Percentiles rank a stretch among this genome's conserved stretches.
phyloP scores from a whole-genome alignment of 176 grass and related monocot species.

The Melocanna baccifera region DNA sequence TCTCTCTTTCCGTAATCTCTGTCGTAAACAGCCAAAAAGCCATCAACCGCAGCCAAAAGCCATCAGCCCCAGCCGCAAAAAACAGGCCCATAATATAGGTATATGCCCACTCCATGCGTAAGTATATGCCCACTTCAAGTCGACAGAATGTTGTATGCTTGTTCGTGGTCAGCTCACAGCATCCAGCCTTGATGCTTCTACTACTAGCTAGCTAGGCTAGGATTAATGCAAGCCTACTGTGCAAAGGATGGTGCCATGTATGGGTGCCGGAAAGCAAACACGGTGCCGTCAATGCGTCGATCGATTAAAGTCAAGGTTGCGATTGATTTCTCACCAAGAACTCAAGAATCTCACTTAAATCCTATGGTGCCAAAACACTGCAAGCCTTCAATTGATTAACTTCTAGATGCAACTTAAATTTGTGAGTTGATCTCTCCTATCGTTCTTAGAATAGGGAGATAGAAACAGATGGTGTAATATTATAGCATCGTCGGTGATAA shows the following conservation, averaged over 20 bases:
- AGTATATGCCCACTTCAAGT: background rate
- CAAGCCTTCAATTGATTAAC: background rate
- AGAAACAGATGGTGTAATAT: background rate
- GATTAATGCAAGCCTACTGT: background rate
- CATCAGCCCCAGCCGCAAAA: no score
- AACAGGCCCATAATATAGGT: no score
- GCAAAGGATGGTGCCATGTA: conserved; percentile 4
- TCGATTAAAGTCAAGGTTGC: background rate
- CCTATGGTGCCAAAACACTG: background rate
- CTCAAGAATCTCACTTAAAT: background rate
- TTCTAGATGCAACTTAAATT: background rate
- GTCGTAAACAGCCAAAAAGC: no score
- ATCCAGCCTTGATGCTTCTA: background rate
- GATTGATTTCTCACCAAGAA: background rate
- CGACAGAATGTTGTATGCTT: background rate
- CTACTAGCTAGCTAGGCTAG: background rate
- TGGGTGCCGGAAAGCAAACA: background rate
- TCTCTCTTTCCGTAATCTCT: no score
- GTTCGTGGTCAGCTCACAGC: conserved; percentile 6
- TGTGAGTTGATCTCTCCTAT: background rate
- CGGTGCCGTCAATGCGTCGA: background rate
- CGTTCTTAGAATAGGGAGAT: background rate
- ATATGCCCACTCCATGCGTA: no score
- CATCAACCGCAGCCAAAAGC: no score
- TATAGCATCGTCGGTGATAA: no score